Evolutionary conservation across 1,284 basidiomycete genomes (phyloP).

Genomic region (Bondarzewia mesenterica): DNA sequence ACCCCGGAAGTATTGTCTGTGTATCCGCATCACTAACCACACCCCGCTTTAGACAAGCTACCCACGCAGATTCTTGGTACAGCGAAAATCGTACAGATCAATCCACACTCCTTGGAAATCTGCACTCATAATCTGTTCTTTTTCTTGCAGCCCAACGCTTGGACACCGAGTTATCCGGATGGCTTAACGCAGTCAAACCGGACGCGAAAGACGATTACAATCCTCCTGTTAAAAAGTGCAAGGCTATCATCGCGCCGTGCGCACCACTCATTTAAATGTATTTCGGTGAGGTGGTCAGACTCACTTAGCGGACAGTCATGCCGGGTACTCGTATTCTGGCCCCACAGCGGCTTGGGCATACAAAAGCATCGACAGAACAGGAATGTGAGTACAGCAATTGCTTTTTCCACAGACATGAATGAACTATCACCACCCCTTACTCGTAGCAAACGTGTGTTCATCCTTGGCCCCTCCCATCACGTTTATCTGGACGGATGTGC

Average conservation of each 20-base stretch:
- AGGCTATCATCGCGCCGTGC: slow-evolving; percentile 95
- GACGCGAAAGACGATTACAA: slow-evolving; percentile 35
- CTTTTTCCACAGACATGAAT: slow-evolving; percentile 8
- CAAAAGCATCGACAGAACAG: slow-evolving; percentile 72
- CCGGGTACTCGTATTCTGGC: slow-evolving; percentile 94
- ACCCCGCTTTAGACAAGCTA: slow-evolving; percentile 43
- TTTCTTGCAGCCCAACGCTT: slow-evolving; percentile 43
- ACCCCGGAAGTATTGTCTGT: too few relatives aligned
- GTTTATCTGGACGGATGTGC: slow-evolving; percentile 85
- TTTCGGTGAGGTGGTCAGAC: background rate
- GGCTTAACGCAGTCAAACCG: slow-evolving; percentile 56
- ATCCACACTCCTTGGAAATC: background rate
- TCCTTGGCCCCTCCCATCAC: slow-evolving; percentile 95
- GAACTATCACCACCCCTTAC: slow-evolving; percentile 3
- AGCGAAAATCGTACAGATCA: slow-evolving; percentile 52
- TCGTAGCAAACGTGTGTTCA: slow-evolving; percentile 80
- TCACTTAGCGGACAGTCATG: slow-evolving; percentile 56
- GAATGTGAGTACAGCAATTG: slow-evolving; percentile 51
- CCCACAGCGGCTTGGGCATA: slow-evolving; percentile 95
- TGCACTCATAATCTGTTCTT: slow-evolving; percentile 1
- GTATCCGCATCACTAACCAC: slow-evolving; percentile 1
- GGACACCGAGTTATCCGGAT: slow-evolving; percentile 50
- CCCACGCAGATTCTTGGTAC: slow-evolving; percentile 93
- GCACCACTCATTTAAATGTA: slow-evolving; percentile 20
- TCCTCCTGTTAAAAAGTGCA: slow-evolving; percentile 70